Percentiles rank a stretch among this genome's conserved stretches.
Evolutionary conservation across 768 basidiomycete species (phyloP).

Genomic region (Leccinum longicurvipes): DNA sequence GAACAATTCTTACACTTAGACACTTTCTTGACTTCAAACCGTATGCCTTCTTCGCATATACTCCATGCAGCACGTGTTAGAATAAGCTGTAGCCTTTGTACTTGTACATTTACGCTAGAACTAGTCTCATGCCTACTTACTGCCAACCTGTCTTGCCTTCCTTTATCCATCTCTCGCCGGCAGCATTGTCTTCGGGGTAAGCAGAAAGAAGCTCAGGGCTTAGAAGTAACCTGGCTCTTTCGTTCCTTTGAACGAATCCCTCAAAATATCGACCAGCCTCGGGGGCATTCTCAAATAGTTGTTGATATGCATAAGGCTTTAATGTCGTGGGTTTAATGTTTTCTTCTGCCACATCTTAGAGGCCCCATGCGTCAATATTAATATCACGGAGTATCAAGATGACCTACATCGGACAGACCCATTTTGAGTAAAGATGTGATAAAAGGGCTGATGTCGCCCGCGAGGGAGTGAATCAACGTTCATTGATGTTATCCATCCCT

Average conservation of each 20-base stretch:
- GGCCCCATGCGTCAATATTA: constrained; percentile 2
- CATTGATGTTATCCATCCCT: constrained; percentile 45
- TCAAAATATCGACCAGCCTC: constrained; percentile 38
- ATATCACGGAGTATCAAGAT: not conserved
- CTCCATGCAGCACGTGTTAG: not conserved
- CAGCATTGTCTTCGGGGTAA: constrained; percentile 48
- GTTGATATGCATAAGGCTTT: constrained; percentile 14
- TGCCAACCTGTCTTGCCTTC: constrained; percentile 11
- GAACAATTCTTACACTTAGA: not conserved
- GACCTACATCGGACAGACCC: constrained; percentile 39
- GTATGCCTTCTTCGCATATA: not conserved
- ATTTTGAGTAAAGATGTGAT: constrained; percentile 35
- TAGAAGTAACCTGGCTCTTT: constrained; percentile 37
- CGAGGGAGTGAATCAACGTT: constrained; percentile 35
- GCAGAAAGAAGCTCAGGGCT: constrained; percentile 40
- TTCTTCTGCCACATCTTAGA: constrained; percentile 40
- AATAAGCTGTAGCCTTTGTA: constrained; percentile 2
- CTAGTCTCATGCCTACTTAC: not conserved
- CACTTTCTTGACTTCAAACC: not conserved
- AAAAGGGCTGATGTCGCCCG: constrained; percentile 51
- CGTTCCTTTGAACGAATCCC: constrained; percentile 24
- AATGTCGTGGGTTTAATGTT: constrained; percentile 27
- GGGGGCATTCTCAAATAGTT: constrained; percentile 25
- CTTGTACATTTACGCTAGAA: constrained; percentile 1
- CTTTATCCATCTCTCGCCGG: constrained; percentile 36